phyloP scores from a whole-genome alignment of 1,284 basidiomycete species.

The Pseudomicrostroma phylloplanum region DNA sequence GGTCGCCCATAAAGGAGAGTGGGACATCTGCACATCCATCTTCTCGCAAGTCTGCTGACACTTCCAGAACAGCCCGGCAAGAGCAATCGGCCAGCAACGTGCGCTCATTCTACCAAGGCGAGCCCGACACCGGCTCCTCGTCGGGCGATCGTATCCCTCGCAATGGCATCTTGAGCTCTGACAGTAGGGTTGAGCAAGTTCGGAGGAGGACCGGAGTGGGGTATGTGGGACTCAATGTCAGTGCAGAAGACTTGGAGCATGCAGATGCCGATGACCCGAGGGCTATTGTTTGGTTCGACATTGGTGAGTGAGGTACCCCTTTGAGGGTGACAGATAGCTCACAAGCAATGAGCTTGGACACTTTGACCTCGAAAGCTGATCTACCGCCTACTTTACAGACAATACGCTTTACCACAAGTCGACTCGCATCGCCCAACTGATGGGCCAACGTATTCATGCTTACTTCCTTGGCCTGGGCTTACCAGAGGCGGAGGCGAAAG shows the following conservation, averaged over 20 bases:
- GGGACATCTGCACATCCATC: too few species aligned
- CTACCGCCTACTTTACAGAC: slow-evolving; percentile 52
- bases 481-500: slow-evolving; percentile 63
- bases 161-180: neutral
- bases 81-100: neutral
- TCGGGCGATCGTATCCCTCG: neutral
- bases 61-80: neutral
- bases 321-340: neutral
- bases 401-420: slow-evolving; percentile 64
- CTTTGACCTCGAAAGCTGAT: neutral
- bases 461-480: slow-evolving; percentile 71
- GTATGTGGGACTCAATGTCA: slow-evolving; percentile 2
- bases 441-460: slow-evolving; percentile 72
- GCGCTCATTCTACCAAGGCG: neutral
- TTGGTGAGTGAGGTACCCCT: slow-evolving; percentile 48
- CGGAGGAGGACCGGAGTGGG: slow-evolving; percentile 4
- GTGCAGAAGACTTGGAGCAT: slow-evolving; percentile 7
- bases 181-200: neutral
- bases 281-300: slow-evolving; percentile 69
- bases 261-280: slow-evolving; percentile 24
- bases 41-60: too few species aligned
- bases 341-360: neutral
- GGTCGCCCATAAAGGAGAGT: too few species aligned
- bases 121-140: too few species aligned
- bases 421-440: slow-evolving; percentile 64